Evolutionary conservation across 1,284 basidiomycete species (phyloP).

Genomic region (Heterobasidion parviporum): DNA sequence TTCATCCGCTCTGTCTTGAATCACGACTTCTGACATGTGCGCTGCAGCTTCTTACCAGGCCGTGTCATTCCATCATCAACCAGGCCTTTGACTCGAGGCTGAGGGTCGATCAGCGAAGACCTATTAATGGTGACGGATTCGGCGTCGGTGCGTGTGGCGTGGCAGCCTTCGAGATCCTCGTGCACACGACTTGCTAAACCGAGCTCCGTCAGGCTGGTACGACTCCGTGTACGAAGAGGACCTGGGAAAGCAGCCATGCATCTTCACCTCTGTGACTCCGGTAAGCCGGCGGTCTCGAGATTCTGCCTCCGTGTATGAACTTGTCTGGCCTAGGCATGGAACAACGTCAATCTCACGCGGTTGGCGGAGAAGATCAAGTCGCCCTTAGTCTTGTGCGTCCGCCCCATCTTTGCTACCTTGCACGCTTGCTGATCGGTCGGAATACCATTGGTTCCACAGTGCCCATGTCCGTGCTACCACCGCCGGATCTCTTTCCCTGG

Average conservation of each 20-base stretch:
- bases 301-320: neutral
- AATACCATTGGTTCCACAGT: conserved; percentile 28
- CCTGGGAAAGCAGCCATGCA: conserved; percentile 81
- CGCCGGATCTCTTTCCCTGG: conserved; percentile 77
- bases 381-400: conserved; percentile 80
- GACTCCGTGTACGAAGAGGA: conserved; percentile 74
- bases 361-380: conserved; percentile 94
- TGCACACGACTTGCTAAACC: neutral
- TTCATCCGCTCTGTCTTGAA: conserved; percentile 3
- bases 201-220: conserved; percentile 62
- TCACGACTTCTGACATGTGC: conserved; percentile 7
- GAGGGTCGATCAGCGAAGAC: conserved; percentile 70
- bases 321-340: conserved; percentile 67
- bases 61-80: conserved; percentile 93
- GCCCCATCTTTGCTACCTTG: neutral
- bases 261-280: conserved; percentile 94
- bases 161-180: neutral
- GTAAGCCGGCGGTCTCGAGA: conserved; percentile 32
- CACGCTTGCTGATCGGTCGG: neutral
- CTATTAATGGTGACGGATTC: conserved; percentile 95
- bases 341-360: conserved; percentile 83
- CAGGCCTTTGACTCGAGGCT: conserved; percentile 91
- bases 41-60: conserved; percentile 76
- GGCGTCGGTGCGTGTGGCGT: conserved; percentile 73
- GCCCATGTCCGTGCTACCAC: conserved; percentile 89